Evolutionary conservation across 805 yeast genomes (phyloP).

Genomic region (Ogataea corticis): DNA sequence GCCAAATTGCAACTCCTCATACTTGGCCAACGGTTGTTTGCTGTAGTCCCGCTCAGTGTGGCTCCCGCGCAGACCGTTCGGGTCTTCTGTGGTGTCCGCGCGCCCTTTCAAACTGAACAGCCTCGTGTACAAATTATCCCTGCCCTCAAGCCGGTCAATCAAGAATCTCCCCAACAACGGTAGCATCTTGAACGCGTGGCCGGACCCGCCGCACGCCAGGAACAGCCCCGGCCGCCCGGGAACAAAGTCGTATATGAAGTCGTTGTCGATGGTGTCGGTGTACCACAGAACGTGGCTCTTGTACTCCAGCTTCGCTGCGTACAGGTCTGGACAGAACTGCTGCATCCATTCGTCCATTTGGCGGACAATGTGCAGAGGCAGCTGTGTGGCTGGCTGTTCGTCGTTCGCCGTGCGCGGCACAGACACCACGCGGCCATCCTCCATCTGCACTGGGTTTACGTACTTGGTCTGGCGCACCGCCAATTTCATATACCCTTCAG

Average conservation of each 20-base stretch:
- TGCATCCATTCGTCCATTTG: slow-evolving; percentile 31
- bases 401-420: slow-evolving; percentile 33
- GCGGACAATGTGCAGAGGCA: slow-evolving; percentile 29
- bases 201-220: slow-evolving; percentile 39
- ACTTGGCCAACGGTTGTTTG: slow-evolving; percentile 22
- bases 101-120: slow-evolving; percentile 37
- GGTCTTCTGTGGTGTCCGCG: slow-evolving; percentile 25
- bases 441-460: slow-evolving; percentile 31
- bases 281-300: slow-evolving; percentile 34
- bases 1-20: slow-evolving; percentile 16
- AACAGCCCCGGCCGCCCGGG: slow-evolving; percentile 32
- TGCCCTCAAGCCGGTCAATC: slow-evolving; percentile 36
- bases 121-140: slow-evolving; percentile 31
- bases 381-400: slow-evolving; percentile 22
- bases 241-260: slow-evolving; percentile 34
- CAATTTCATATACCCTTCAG: slow-evolving; percentile 39
- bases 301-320: slow-evolving; percentile 23
- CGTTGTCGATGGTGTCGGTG: slow-evolving; percentile 35
- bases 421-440: slow-evolving; percentile 28
- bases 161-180: slow-evolving; percentile 35
- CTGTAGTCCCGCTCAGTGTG: slow-evolving; percentile 22
- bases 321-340: slow-evolving; percentile 31
- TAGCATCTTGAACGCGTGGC: slow-evolving; percentile 38
- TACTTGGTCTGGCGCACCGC: slow-evolving; percentile 39
- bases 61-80: slow-evolving; percentile 32